Conservation (phyloP, 352 stramenopile genomes). For the Thalassiosira exigua region DNA sequence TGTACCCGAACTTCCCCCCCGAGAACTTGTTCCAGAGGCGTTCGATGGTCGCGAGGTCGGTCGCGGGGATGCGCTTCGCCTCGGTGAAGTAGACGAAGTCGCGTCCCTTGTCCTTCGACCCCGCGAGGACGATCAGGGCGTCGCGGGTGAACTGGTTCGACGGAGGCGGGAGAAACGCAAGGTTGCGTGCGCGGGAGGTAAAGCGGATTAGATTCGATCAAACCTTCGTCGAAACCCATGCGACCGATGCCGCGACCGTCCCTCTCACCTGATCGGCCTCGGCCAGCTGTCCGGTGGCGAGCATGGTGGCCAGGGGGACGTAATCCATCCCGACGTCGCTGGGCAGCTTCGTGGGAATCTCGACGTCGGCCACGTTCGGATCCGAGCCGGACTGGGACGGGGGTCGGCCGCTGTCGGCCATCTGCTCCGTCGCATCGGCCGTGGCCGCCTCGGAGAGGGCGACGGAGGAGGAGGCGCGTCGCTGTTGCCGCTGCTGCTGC, state of each 20-base stretch:
- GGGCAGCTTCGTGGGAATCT: conserved; percentile 83
- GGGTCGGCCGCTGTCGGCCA: conserved; percentile 60
- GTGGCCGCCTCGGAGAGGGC: conserved; percentile 18
- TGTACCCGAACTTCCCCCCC: conserved; percentile 88
- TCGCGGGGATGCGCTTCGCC: conserved; percentile 86
- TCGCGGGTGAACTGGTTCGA: conserved; percentile 87
- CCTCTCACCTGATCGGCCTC: conserved; percentile 82
- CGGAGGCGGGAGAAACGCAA: background rate
- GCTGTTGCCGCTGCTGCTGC: no score
- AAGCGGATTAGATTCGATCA: no score
- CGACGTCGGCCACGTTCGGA: conserved; percentile 52
- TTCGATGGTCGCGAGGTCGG: conserved; percentile 88
- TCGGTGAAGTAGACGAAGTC: conserved; percentile 91
- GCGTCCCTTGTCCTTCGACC: conserved; percentile 82
- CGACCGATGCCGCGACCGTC: no score
- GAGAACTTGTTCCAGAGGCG: conserved; percentile 88
- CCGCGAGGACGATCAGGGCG: conserved; percentile 86
- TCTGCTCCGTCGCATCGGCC: conserved; percentile 17
- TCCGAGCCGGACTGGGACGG: conserved; percentile 26
- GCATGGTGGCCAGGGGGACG: conserved; percentile 82
- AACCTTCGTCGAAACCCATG: no score
- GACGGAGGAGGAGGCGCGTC: no score
- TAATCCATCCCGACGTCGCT: conserved; percentile 85
- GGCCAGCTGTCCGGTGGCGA: conserved; percentile 80
- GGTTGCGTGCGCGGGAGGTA: background rate